Conservation (phyloP, 371 early-diverging fungal genomes). For the Syncephalastrum racemosum region DNA sequence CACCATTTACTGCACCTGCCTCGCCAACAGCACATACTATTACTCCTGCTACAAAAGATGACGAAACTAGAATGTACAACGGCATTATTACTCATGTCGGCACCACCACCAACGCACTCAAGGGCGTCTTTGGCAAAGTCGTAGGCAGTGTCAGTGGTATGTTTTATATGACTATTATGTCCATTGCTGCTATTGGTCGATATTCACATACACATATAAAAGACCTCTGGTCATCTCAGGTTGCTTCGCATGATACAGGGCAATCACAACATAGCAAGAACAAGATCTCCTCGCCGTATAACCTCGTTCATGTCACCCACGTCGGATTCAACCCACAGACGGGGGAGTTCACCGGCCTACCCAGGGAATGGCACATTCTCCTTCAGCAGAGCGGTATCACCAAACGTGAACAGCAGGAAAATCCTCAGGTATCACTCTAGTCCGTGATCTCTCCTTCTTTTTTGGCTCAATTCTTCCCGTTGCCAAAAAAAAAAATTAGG, state of each 20-base stretch:
- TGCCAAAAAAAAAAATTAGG: constrained; percentile 48
- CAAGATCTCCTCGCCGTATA: constrained; percentile 84
- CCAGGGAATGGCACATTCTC: constrained; percentile 90
- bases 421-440: constrained; percentile 74
- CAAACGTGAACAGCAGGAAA: constrained; percentile 89
- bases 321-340: constrained; percentile 89
- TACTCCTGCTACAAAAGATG: no score
- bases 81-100: constrained; percentile 24
- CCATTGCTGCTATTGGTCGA: no score
- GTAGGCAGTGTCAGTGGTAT: constrained; percentile 62
- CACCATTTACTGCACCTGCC: not conserved
- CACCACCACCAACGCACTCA: constrained; percentile 42
- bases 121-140: constrained; percentile 66
- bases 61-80: constrained; percentile 3
- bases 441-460: not conserved
- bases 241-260: constrained; percentile 1
- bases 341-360: constrained; percentile 92
- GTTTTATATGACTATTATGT: constrained; percentile 15
- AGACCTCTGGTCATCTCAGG: constrained; percentile 16
- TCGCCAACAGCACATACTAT: not conserved
- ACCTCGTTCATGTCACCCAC: constrained; percentile 94
- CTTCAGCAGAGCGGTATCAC: constrained; percentile 91
- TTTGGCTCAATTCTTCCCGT: constrained; percentile 49
- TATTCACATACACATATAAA: not conserved
- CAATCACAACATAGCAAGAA: constrained; percentile 8